Evolutionary conservation across 2,329 filamentous ascomycete genomes (phyloP).

Genomic region (Verruconis gallopava): DNA sequence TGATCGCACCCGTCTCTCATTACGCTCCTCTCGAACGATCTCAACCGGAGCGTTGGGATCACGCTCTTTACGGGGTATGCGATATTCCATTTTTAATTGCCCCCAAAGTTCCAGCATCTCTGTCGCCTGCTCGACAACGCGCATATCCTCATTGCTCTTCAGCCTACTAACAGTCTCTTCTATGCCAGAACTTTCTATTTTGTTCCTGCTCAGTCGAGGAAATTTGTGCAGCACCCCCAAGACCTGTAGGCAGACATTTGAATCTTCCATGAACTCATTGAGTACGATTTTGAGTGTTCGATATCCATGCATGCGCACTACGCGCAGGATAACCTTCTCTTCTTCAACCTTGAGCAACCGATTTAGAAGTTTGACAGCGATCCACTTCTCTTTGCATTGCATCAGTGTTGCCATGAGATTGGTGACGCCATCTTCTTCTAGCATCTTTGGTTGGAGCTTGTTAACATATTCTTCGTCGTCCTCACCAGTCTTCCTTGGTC

Average conservation of each 20-base stretch:
- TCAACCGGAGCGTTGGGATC: constrained; percentile 49
- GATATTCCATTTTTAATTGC: constrained; percentile 78
- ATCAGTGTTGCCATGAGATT: constrained; percentile 95
- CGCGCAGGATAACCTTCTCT: constrained; percentile 72
- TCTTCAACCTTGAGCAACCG: constrained; percentile 82
- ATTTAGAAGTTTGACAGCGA: constrained; percentile 82
- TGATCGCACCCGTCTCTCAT: constrained; percentile 37
- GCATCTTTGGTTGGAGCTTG: constrained; percentile 63
- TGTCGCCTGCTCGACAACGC: constrained; percentile 58
- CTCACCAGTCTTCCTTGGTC: constrained; percentile 65
- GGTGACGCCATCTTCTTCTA: constrained; percentile 72
- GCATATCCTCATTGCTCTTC: constrained; percentile 53
- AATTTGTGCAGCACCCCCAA: constrained; percentile 80
- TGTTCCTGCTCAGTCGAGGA: constrained; percentile 86
- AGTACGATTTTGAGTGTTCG: constrained; percentile 83
- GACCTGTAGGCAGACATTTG: constrained; percentile 79
- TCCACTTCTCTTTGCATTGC: constrained; percentile 99
- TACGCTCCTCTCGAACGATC: constrained; percentile 51
- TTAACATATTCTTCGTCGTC: constrained; percentile 95
- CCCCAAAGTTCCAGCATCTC: constrained; percentile 73
- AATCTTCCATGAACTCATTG: constrained; percentile 73
- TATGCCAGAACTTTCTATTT: constrained; percentile 93
- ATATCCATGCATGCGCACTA: constrained; percentile 95
- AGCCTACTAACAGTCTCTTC: constrained; percentile 66
- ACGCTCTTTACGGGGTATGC: constrained; percentile 80